Base-by-base conservation (phyloP, 192 early-diverging fungal species). In the Coemansia guatemalensis region DNA sequence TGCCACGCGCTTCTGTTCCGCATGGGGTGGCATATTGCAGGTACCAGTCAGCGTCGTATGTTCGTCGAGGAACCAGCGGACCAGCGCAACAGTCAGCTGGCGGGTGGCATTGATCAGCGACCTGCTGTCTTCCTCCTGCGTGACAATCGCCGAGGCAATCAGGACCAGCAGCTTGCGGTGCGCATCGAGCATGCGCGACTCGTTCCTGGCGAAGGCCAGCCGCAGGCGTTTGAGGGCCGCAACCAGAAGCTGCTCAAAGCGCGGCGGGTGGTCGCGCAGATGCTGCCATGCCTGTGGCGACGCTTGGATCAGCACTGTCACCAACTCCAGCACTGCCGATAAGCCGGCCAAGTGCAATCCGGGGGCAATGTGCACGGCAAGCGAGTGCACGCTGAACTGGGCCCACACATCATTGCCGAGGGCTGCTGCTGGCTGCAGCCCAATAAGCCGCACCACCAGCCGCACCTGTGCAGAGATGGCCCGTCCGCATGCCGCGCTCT, bases 51-150 rank as follows among this genome's bases (percentile, higher is more conserved):
- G 62, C 33, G 49, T 30, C 29, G 20, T 9, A 30, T 71, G 72
- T 56, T 81, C 73, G n/a, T 74, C 78, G 22, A 81, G 26, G 35
- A 81, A 74, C 73, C 71, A 68, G 22, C 50, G 61, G 8, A 74
- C 69, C 56, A 81, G 65, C 1, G 72, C 58, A 4, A 39, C 30
- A 11, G 69, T 47, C 44, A 81, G 71, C 21, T 44, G 5, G 33
- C 48, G 65, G 60, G 71, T 71, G 9, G 56, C 29, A 25, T 71
- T 71, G 22, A 81, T 64, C 6, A 81, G 51, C 47, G 17, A 9
- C 12, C 50, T 58, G 35, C 72, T 74, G n/a, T 70, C 72, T 1
- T 62, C 62, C 17, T 74, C 77, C 7, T 74, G 65, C 23, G 27
- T 67, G 23, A 74, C 65, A 8, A 81, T 63, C 1, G 65, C 69